Evolutionary conservation across 257 asterid species (phyloP).

Genomic region (Solanum medicagineum): DNA sequence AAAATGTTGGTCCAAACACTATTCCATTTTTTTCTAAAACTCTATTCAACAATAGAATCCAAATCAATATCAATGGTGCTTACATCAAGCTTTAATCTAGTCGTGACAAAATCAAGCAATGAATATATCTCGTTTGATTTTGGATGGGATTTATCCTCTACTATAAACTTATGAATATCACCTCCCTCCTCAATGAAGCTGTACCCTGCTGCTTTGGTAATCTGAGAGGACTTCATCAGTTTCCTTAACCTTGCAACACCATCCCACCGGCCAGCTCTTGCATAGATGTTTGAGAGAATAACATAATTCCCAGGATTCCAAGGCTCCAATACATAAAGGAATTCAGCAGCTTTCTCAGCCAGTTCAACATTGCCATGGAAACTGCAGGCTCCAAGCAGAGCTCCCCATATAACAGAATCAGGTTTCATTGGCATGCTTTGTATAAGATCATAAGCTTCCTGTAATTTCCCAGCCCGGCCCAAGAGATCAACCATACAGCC

Average conservation of each 20-base stretch:
- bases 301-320: conserved; percentile 82
- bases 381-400: conserved; percentile 77
- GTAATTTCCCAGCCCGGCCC: conserved; percentile 61
- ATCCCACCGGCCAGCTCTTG: conserved; percentile 51
- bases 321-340: conserved; percentile 52
- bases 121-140: conserved; percentile 32
- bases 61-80: conserved; percentile 10
- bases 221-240: conserved; percentile 53
- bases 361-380: conserved; percentile 58
- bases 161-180: conserved; percentile 55
- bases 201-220: conserved; percentile 63
- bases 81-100: conserved; percentile 24
- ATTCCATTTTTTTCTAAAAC: not conserved
- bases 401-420: conserved; percentile 84
- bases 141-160: conserved; percentile 62
- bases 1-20: not conserved
- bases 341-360: conserved; percentile 61
- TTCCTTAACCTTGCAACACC: conserved; percentile 63
- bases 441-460: conserved; percentile 53
- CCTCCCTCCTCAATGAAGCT: conserved; percentile 83
- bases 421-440: conserved; percentile 70
- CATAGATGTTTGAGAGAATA: conserved; percentile 75
- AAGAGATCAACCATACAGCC: conserved; percentile 84
- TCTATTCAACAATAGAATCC: conserved; percentile 10
- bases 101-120: conserved; percentile 28